Evolutionary conservation across 2,329 filamentous ascomycete genomes (phyloP).

Genomic region (Graphium sp.): DNA sequence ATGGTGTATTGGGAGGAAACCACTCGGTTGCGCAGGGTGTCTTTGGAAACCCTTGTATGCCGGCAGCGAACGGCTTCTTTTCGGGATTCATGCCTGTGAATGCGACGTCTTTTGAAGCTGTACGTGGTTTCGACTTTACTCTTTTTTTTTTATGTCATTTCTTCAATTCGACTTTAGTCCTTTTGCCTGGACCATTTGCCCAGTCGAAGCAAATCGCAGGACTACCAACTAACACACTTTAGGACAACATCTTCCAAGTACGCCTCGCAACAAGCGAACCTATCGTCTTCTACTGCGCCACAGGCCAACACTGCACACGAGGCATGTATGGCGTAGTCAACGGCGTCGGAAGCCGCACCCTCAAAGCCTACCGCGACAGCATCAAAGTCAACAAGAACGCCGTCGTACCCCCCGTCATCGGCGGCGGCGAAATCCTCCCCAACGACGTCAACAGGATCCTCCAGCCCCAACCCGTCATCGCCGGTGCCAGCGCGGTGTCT

Average conservation of each 20-base stretch:
- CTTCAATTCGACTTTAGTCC: no score
- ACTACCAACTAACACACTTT: no score
- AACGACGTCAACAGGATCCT: background rate
- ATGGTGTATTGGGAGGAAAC: conserved; percentile 3
- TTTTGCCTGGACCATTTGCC: no score
- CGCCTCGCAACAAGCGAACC: conserved; percentile 12
- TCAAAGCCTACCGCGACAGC: conserved; percentile 4
- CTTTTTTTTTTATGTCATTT: no score
- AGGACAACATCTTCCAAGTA: conserved; percentile 10
- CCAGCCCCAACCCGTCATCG: background rate
- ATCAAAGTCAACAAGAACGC: conserved; percentile 1
- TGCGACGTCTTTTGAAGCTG: conserved; percentile 2
- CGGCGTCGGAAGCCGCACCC: conserved; percentile 8
- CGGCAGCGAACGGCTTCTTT: conserved; percentile 1
- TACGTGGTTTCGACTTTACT: no score
- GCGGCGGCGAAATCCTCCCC: conserved; percentile 2
- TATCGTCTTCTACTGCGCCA: conserved; percentile 14
- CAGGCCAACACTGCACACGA: conserved; percentile 12
- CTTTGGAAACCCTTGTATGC: conserved; percentile 3
- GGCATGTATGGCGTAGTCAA: conserved; percentile 16
- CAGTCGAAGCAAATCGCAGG: no score
- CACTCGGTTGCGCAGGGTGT: conserved; percentile 4
- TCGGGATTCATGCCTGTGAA: conserved; percentile 3
- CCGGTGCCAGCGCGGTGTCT: no score
- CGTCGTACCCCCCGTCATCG: conserved; percentile 1